These are phyloP conservation scores for Garcia nutans DNA, from an alignment of 345 rosid species.

Conservation along the genomic window DNA sequence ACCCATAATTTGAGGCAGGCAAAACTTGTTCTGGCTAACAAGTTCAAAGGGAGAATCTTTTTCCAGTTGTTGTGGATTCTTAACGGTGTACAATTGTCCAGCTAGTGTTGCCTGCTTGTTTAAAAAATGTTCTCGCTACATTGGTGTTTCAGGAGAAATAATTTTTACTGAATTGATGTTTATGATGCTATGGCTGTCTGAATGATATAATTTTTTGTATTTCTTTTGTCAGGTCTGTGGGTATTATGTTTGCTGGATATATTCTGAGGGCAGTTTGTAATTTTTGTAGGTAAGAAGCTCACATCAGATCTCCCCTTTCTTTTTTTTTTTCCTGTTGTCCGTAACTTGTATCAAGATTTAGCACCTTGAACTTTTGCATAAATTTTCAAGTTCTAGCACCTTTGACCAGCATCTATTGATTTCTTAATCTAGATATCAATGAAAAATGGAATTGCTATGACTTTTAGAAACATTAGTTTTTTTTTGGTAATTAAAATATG, in stretches of 20 bases:
- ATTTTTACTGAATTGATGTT: too few species aligned
- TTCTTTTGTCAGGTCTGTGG: constrained; percentile 29
- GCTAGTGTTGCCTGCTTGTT: not conserved
- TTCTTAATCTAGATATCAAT: not conserved
- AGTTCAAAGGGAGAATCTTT: not conserved
- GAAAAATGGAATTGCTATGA: not conserved
- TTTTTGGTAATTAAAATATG: not conserved
- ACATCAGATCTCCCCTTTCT: not conserved
- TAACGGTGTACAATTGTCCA: too few species aligned
- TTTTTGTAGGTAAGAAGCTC: constrained; percentile 29
- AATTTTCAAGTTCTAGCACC: not conserved
- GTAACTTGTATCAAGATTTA: too few species aligned
- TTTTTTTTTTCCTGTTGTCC: not conserved
- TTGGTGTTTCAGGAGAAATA: not conserved
- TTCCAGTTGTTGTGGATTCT: not conserved
- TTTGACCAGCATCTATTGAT: not conserved
- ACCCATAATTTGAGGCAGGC: not conserved
- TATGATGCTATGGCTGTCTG: not conserved
- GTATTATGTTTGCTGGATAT: constrained; percentile 45
- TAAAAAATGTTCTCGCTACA: not conserved
- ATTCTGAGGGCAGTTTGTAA: constrained; percentile 26
- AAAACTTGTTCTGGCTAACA: not conserved
- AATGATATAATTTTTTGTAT: not conserved
- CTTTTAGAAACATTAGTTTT: not conserved
- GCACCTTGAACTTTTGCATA: too few species aligned